Base-by-base conservation (phyloP, 2,329 filamentous ascomycete species). In the Paraphoma sp. region DNA sequence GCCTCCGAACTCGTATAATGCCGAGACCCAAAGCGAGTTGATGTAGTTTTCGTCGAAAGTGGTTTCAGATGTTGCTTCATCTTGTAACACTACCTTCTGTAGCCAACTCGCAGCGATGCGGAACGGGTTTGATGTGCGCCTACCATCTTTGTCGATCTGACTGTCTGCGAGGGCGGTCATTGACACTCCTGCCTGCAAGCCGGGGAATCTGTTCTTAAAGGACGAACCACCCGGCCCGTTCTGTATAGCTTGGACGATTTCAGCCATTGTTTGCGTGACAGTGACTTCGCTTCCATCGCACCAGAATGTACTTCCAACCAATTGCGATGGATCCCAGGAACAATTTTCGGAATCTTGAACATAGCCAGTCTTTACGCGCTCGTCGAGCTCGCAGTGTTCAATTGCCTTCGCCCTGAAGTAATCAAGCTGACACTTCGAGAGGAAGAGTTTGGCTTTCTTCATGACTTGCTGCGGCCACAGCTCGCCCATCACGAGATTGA, bases 301-400 rank as follows among this genome's bases (percentile, higher is more conserved):
- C 9, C 63, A 41, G 23, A 69, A 66, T 45, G 56, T 36, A 44
- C 60, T 41, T 6, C 60, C 65, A 9, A 66, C 51, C 3, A 60
- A 43, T 1, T 42, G 42, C 9, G 29, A 48, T 5, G 67, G 62
- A 18, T 69, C 51, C 41, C 73, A 75, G 14, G 62, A 36, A 51
- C 73, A 76, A 1, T 31, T 29, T 14, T 62, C 62, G 1, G 69
- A 65, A 16, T 73, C 67, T 9, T 67, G 54, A 4, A 75, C 64
- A 3, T 75, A 50, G 14, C 69, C 68, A 71, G 85, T 41, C 56
- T 67, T 10, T 3, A 69, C 64, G 1, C 65, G 63, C 33, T 73
- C 71, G 2, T 69, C 38, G 42, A 53, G 54, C 45, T 76, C 73
- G 48, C 73, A 76, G 9, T 54, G 47, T 6, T 65, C 60, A 8